Conservation (phyloP, 805 yeast genomes). For the Candida montana region DNA sequence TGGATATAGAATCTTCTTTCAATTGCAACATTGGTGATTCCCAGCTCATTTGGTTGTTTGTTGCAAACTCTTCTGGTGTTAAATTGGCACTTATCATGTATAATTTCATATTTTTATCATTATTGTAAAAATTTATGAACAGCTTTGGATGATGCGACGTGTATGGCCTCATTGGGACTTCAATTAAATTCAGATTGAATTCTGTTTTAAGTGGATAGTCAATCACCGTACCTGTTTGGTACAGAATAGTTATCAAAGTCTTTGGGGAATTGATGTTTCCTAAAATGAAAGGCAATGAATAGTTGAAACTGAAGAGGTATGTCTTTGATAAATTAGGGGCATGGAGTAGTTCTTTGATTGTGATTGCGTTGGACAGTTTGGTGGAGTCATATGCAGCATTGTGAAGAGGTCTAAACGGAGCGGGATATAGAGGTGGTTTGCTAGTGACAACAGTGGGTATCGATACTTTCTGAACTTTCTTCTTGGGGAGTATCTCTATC, state of each 20-base stretch:
- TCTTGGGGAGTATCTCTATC: background rate
- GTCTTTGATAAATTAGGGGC: conserved; percentile 30
- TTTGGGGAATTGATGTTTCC: conserved; percentile 8
- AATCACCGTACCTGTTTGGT: conserved; percentile 29
- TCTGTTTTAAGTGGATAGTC: conserved; percentile 8
- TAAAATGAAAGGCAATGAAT: conserved; percentile 37
- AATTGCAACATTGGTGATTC: conserved; percentile 39
- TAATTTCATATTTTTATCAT: conserved; percentile 35
- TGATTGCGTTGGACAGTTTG: conserved; percentile 19
- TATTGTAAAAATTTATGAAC: conserved; percentile 50
- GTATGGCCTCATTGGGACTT: conserved; percentile 33
- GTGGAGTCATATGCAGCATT: conserved; percentile 15
- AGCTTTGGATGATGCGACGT: conserved; percentile 63
- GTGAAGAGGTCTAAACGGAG: conserved; percentile 20
- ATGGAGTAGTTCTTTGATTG: conserved; percentile 29
- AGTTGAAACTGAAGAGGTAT: conserved; percentile 45
- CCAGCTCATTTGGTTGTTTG: conserved; percentile 67
- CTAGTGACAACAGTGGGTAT: no score
- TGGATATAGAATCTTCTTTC: background rate
- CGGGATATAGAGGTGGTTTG: background rate
- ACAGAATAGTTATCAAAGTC: conserved; percentile 22
- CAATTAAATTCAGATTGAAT: conserved; percentile 19
- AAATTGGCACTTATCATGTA: conserved; percentile 58
- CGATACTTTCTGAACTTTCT: background rate
- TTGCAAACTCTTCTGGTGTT: conserved; percentile 46